phyloP scores from a whole-genome alignment of 176 grass and related monocot genomes.

The Typha latifolia region DNA sequence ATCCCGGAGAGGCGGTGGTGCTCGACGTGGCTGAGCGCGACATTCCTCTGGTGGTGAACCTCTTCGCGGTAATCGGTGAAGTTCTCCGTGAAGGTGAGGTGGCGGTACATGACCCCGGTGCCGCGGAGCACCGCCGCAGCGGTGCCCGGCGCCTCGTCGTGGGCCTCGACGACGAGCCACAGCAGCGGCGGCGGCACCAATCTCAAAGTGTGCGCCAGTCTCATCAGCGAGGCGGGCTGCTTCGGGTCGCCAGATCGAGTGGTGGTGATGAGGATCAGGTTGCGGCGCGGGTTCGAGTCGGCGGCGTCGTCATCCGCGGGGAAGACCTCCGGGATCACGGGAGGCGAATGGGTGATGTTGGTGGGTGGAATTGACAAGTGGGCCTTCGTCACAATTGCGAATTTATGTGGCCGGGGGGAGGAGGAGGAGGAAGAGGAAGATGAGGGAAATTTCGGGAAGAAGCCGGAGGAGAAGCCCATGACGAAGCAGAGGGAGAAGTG shows the following conservation, averaged over 20 bases:
- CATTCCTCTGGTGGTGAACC: conserved; percentile 29
- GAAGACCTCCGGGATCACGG: not conserved
- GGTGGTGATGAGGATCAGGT: conserved; percentile 51
- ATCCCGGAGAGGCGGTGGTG: conserved; percentile 38
- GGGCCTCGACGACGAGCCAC: conserved; percentile 47
- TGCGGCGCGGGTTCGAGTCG: not conserved
- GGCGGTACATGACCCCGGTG: conserved; percentile 49
- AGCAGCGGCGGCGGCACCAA: conserved; percentile 37
- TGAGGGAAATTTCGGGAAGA: conserved; percentile 10
- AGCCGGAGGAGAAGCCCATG: conserved; percentile 23
- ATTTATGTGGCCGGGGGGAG: not conserved
- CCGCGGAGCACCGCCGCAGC: conserved; percentile 22
- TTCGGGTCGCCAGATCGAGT: conserved; percentile 15
- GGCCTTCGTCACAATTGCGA: not conserved
- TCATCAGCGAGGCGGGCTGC: conserved; percentile 26
- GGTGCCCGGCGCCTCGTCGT: conserved; percentile 14
- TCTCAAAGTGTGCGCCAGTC: conserved; percentile 40
- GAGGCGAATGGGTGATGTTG: not conserved
- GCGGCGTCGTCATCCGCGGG: not conserved
- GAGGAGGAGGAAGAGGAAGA: conserved; percentile 11
- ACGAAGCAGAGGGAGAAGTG: conserved; percentile 51
- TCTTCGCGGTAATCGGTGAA: conserved; percentile 9
- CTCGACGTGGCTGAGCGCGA: conserved; percentile 42
- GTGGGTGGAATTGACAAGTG: not conserved
- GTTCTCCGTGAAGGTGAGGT: conserved; percentile 33